Percentiles rank a stretch among this genome's conserved stretches.
phyloP scores from a whole-genome alignment of 768 basidiomycete species.

The Lactarius indigo region DNA sequence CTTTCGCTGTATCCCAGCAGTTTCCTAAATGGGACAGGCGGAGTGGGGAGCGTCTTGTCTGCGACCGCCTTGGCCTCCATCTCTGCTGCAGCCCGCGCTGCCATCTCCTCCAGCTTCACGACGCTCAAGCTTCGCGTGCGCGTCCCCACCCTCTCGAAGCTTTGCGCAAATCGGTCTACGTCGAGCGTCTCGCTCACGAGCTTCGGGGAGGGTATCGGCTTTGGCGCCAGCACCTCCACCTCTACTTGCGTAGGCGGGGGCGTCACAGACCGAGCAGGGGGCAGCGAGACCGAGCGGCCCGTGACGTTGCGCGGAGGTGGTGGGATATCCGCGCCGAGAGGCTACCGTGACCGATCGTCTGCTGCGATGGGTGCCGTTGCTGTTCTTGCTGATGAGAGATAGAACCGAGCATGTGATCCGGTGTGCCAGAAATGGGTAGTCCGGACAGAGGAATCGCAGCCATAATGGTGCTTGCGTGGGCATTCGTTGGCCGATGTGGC shows the following conservation, averaged over 20 bases:
- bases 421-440: slow-evolving; percentile 33
- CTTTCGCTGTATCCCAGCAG: slow-evolving; percentile 1
- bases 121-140: slow-evolving; percentile 55
- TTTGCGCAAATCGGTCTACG: background rate
- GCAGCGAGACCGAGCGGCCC: slow-evolving; percentile 62
- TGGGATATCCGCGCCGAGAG: slow-evolving; percentile 55
- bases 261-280: slow-evolving; percentile 48
- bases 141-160: slow-evolving; percentile 15
- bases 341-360: slow-evolving; percentile 59
- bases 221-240: slow-evolving; percentile 51
- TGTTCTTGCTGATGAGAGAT: slow-evolving; percentile 25
- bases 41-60: slow-evolving; percentile 61
- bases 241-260: slow-evolving; percentile 12
- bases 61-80: slow-evolving; percentile 27
- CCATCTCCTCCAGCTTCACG: slow-evolving; percentile 68
- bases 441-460: slow-evolving; percentile 34
- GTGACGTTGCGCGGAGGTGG: slow-evolving; percentile 53
- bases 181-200: slow-evolving; percentile 30
- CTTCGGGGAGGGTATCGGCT: slow-evolving; percentile 69
- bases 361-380: slow-evolving; percentile 26
- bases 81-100: slow-evolving; percentile 40
- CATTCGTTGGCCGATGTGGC: slow-evolving; percentile 49
- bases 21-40: slow-evolving; percentile 51
- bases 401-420: slow-evolving; percentile 33
- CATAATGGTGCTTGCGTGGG: slow-evolving; percentile 36